Base-by-base conservation (phyloP, 177 flowering plant genomes). In the Vitis hybrid region DNA sequence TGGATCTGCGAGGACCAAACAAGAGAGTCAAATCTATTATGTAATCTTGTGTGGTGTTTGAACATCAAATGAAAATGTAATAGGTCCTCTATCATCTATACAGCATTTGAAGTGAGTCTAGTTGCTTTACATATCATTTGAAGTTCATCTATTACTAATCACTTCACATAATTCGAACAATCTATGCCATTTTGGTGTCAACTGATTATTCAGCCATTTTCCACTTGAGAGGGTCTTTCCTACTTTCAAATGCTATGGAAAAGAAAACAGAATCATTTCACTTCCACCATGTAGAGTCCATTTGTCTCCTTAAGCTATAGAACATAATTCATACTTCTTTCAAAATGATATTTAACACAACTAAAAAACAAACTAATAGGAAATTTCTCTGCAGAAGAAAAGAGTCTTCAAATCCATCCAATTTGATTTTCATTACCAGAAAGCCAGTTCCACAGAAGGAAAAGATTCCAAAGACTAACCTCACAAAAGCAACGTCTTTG, bases 401-500 rank as follows among this genome's bases (percentile, higher is more conserved):
- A 15, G 7, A 2, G 56, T 53, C 56, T 53, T 14, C 16, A 53
- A 53, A 5, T 53, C 56, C 60, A 57, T 8, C 26, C 12, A 57
- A 57, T 0, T 22, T 49, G 31, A 53, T 13, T 66, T 53, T 45
- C 66, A 63, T 48, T 49, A 63, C 15, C 19, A 21, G 31, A 70
- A 62, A 18, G 2, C 13, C 10, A 31, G 8, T n/a, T 29, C 8
- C 56, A 48, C 18, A 52, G 8, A 69, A 60, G 67, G 39, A 8
- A 65, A 21, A 29, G 62, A 62, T 21, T 60, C 33, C 18, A 65
- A 61, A 33, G 61, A 51, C 84, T 66, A 70, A 89, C 93, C 96
- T 90, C 74, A 86, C 66, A 75, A 73, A 74, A 62, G 93, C 89
- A 49, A 87, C 71, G 51, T 89, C 93, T 74, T 76, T 86, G 33